A percentile compares a stretch with the other conserved stretches of the same genome.
Conservation (phyloP, 768 basidiomycete species). For the Myochromella boudieri region DNA sequence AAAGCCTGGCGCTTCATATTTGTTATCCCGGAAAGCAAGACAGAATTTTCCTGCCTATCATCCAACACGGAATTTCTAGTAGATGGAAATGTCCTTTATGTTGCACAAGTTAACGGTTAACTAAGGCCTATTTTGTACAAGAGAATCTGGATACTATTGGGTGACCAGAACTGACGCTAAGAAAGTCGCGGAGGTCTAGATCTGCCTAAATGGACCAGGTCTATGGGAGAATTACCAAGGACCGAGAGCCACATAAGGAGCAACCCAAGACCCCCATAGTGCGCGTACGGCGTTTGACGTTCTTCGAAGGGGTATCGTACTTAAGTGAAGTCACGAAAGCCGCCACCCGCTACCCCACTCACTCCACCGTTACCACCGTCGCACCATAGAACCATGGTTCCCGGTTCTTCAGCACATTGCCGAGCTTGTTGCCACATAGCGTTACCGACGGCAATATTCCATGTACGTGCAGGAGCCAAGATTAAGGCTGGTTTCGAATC, state of each 20-base stretch:
- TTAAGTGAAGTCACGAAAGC: constrained; percentile 59
- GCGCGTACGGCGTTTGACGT: constrained; percentile 53
- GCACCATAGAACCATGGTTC: constrained; percentile 74
- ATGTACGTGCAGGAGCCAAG: constrained; percentile 80
- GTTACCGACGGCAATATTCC: constrained; percentile 67
- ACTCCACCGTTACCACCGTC: constrained; percentile 76
- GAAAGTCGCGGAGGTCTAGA: no score
- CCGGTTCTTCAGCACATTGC: constrained; percentile 68
- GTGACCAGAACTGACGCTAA: no score
- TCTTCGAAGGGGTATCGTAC: constrained; percentile 57
- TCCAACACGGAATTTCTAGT: no score
- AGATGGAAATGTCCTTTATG: no score
- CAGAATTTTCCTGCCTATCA: not conserved
- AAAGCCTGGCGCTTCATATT: not conserved
- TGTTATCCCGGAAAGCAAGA: not conserved
- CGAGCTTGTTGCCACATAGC: constrained; percentile 84
- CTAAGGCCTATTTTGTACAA: no score
- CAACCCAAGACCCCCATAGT: constrained; percentile 30
- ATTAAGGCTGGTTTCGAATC: constrained; percentile 66
- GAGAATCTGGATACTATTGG: no score
- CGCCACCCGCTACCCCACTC: constrained; percentile 69
- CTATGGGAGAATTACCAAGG: no score
- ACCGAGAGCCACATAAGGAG: constrained; percentile 36
- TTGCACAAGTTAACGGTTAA: no score
- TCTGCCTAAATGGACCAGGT: no score